A percentile compares a stretch with the other conserved stretches of the same genome.
Evolutionary conservation across 805 yeast genomes (phyloP).

Genomic region (Candida silvicultrix): DNA sequence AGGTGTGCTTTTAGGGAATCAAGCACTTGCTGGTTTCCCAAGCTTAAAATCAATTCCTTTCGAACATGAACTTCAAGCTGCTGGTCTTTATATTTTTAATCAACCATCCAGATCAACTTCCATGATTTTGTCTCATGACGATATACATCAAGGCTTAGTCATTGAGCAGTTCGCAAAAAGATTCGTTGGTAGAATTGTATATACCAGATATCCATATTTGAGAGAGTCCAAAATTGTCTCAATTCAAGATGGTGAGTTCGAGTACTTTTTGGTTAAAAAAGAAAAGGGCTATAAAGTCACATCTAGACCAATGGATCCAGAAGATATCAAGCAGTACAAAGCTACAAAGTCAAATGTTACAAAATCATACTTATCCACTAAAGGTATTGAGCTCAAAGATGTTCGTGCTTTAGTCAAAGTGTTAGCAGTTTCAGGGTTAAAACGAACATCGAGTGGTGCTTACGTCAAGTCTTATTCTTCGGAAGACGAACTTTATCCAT

Average conservation of each 20-base stretch:
- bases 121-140: slow-evolving; percentile 56
- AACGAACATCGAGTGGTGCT: slow-evolving; percentile 66
- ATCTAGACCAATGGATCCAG: slow-evolving; percentile 36
- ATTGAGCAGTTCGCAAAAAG: slow-evolving; percentile 61
- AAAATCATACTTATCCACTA: slow-evolving; percentile 38
- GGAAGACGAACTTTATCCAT: slow-evolving; percentile 55
- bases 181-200: slow-evolving; percentile 56
- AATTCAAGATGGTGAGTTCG: slow-evolving; percentile 48
- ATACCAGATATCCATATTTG: slow-evolving; percentile 86
- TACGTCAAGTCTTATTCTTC: slow-evolving; percentile 63
- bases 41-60: slow-evolving; percentile 67
- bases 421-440: slow-evolving; percentile 71
- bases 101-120: slow-evolving; percentile 82
- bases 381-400: slow-evolving; percentile 56
- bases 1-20: slow-evolving; percentile 65
- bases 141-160: slow-evolving; percentile 47
- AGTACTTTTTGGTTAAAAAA: slow-evolving; percentile 31
- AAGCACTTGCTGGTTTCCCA: slow-evolving; percentile 87
- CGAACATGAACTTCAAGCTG: slow-evolving; percentile 42
- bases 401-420: slow-evolving; percentile 61
- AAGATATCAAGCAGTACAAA: slow-evolving; percentile 41
- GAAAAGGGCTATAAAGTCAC: slow-evolving; percentile 26
- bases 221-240: slow-evolving; percentile 69
- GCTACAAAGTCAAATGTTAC: slow-evolving; percentile 33
- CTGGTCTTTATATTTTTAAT: slow-evolving; percentile 73